Percentiles rank a stretch among this genome's conserved stretches.
phyloP scores from a whole-genome alignment of 148 eudicot genomes.

The Chenopodium album region DNA sequence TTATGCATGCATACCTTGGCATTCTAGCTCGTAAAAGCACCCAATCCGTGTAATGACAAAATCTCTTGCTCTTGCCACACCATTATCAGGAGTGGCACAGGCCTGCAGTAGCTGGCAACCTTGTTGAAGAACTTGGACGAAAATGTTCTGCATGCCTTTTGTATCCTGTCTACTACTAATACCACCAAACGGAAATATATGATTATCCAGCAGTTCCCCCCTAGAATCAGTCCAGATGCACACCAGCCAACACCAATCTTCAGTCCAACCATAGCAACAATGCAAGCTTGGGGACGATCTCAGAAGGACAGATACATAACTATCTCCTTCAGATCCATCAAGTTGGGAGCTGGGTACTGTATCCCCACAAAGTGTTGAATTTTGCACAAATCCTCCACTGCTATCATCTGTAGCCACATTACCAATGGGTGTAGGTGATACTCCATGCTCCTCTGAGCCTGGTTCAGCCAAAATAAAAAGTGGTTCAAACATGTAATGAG shows the following conservation, averaged over 20 bases:
- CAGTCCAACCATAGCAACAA: slow-evolving; percentile 99
- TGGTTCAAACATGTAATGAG: slow-evolving; percentile 86
- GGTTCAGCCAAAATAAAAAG: slow-evolving; percentile 96
- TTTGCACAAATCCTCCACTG: slow-evolving; percentile 50
- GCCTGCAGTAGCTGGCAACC: slow-evolving; percentile 95
- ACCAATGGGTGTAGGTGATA: slow-evolving; percentile 48
- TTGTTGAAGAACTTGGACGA: slow-evolving; percentile 94
- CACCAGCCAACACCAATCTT: slow-evolving; percentile 99
- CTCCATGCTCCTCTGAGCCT: slow-evolving; percentile 77
- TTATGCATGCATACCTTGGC: slow-evolving; percentile 60
- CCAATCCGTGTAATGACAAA: slow-evolving; percentile 92
- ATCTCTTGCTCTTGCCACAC: slow-evolving; percentile 66
- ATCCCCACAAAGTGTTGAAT: slow-evolving; percentile 52
- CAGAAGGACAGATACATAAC: slow-evolving; percentile 50
- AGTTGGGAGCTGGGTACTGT: slow-evolving; percentile 58
- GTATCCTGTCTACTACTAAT: slow-evolving; percentile 97
- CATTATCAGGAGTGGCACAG: slow-evolving; percentile 61
- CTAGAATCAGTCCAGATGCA: slow-evolving; percentile 97
- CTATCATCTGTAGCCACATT: slow-evolving; percentile 60
- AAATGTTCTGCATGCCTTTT: slow-evolving; percentile 90
- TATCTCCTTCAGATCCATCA: slow-evolving; percentile 68
- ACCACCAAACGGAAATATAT: slow-evolving; percentile 95
- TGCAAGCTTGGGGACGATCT: slow-evolving; percentile 77
- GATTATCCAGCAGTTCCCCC: slow-evolving; percentile 92
- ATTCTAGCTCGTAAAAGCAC: slow-evolving; percentile 88